A percentile compares a stretch with the other conserved stretches of the same genome.
Conservation (phyloP, 139 green algal species). For the Marvania coccoides region DNA sequence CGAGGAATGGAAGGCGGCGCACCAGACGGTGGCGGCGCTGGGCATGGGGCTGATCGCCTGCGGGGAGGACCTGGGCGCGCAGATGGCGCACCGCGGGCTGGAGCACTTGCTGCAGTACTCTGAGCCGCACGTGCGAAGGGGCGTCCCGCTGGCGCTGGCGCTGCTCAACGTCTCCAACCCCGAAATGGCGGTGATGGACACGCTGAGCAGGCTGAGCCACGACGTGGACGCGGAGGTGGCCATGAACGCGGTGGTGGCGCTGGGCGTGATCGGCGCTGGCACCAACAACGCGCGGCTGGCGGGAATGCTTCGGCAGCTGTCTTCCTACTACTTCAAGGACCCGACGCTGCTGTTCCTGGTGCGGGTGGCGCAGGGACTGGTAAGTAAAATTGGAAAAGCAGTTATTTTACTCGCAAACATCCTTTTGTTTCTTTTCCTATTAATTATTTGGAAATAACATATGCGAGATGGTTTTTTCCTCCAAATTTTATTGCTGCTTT, state of each 20-base stretch:
- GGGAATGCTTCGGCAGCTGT: slow-evolving; percentile 76
- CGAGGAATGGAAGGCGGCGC: slow-evolving; percentile 42
- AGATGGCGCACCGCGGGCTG: slow-evolving; percentile 81
- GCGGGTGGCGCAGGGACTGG: slow-evolving; percentile 39
- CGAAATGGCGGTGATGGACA: slow-evolving; percentile 81
- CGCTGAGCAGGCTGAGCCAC: slow-evolving; percentile 85
- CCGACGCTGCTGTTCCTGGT: slow-evolving; percentile 82
- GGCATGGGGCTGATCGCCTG: slow-evolving; percentile 89
- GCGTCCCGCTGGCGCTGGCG: slow-evolving; percentile 83
- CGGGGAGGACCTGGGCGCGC: slow-evolving; percentile 84
- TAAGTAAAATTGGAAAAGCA: no score
- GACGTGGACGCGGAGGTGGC: slow-evolving; percentile 79
- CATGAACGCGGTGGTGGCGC: slow-evolving; percentile 73
- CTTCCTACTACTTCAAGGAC: slow-evolving; percentile 97
- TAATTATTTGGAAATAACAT: no score
- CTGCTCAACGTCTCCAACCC: slow-evolving; percentile 85
- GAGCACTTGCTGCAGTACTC: slow-evolving; percentile 95
- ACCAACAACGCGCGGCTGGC: slow-evolving; percentile 95
- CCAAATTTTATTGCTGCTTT: no score
- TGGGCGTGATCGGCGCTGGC: slow-evolving; percentile 89
- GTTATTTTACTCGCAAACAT: neutral
- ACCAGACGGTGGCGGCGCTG: slow-evolving; percentile 82
- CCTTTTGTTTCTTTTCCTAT: neutral
- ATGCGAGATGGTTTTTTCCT: no score
- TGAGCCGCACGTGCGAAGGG: slow-evolving; percentile 47